Evolutionary conservation across 2,329 filamentous ascomycete genomes (phyloP).

Genomic region (Didymella exigua): DNA sequence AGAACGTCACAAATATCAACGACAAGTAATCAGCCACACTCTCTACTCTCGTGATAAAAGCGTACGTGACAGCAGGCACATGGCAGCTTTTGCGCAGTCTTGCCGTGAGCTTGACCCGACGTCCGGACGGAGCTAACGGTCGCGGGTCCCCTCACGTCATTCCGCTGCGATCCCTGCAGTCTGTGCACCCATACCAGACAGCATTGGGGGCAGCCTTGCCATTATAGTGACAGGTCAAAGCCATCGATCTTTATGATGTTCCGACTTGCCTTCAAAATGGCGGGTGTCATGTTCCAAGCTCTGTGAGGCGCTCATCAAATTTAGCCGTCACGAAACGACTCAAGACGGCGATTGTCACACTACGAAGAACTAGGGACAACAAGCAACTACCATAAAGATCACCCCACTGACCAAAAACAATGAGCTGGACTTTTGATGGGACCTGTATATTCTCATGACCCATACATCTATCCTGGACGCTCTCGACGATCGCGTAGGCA

Average conservation of each 20-base stretch:
- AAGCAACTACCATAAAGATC: slow-evolving; percentile 14
- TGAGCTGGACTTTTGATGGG: slow-evolving; percentile 15
- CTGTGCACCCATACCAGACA: not conserved
- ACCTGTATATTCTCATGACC: slow-evolving; percentile 12
- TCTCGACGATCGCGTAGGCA: slow-evolving; percentile 14
- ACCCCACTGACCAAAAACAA: not conserved
- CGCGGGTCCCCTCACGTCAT: slow-evolving; percentile 16
- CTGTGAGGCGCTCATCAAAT: slow-evolving; percentile 4
- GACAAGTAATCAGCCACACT: not conserved
- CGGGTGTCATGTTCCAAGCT: slow-evolving; percentile 6
- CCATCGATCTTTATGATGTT: not conserved
- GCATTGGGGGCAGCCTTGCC: not conserved
- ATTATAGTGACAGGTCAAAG: not conserved
- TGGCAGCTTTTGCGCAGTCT: not conserved
- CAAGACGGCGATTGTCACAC: slow-evolving; percentile 14
- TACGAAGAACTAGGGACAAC: slow-evolving; percentile 10
- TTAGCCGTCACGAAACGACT: slow-evolving; percentile 14
- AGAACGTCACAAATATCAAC: not conserved
- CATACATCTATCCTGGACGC: slow-evolving; percentile 10
- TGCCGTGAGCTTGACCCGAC: not conserved
- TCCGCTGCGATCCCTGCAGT: slow-evolving; percentile 9
- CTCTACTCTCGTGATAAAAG: not conserved
- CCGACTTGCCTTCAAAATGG: not conserved
- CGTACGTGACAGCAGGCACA: not conserved
- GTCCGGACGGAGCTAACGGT: not conserved